Percentiles rank a stretch among this genome's conserved stretches.
Conservation (phyloP, 78 protist genomes). For the Isochrysis galbana region DNA sequence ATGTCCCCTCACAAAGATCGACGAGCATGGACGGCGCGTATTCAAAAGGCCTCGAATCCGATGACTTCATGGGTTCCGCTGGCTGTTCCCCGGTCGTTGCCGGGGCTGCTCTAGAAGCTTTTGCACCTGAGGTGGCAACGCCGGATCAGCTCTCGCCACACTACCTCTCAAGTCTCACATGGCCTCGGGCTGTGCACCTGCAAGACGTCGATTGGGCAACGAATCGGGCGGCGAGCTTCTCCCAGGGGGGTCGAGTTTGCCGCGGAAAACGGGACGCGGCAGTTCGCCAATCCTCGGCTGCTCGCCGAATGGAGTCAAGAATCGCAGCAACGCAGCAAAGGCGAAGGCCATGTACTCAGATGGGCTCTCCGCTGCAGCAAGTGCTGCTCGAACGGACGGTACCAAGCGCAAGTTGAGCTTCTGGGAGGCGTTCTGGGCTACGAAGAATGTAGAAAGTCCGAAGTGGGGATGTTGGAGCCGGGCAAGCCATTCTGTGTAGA, state of each 20-base stretch:
- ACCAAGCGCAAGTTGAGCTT: background rate
- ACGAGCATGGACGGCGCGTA: background rate
- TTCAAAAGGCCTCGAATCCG: background rate
- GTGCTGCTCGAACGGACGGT: background rate
- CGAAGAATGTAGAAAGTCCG: background rate
- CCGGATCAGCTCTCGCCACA: too few relatives aligned
- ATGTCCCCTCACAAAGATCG: background rate
- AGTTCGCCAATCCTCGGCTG: background rate
- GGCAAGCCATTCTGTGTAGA: too few relatives aligned
- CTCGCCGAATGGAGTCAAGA: background rate
- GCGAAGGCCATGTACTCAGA: background rate
- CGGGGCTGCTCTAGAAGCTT: too few relatives aligned
- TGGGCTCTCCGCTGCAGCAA: background rate
- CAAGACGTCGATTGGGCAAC: too few relatives aligned
- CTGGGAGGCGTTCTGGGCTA: background rate
- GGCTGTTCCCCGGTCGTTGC: background rate
- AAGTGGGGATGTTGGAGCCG: conserved; percentile 12
- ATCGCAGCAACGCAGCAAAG: background rate
- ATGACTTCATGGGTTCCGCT: background rate
- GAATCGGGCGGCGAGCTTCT: too few relatives aligned
- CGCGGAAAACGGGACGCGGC: background rate
- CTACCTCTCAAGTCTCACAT: too few relatives aligned
- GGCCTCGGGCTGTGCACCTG: too few relatives aligned
- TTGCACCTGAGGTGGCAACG: too few relatives aligned
- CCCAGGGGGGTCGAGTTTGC: background rate